phyloP scores from a whole-genome alignment of 495 filamentous ascomycete genomes.

The Schizothecium vesticola region DNA sequence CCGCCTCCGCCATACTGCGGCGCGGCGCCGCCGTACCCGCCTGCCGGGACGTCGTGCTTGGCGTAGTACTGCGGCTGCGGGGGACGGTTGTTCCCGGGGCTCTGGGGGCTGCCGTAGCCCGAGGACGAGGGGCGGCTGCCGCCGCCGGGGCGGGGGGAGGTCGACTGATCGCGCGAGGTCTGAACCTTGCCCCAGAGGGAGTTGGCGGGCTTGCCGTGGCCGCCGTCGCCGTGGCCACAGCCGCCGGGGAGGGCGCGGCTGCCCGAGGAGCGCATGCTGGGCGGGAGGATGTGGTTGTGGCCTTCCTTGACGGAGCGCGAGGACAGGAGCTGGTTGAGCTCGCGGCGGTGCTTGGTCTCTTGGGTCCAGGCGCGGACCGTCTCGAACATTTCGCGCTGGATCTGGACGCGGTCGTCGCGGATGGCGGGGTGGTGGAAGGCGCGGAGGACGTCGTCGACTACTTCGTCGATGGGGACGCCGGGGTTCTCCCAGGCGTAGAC shows the following conservation, averaged over 20 bases:
- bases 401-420: constrained; percentile 63
- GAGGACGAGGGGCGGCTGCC: not conserved
- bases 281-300: constrained; percentile 58
- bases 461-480: constrained; percentile 68
- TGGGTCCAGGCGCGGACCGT: constrained; percentile 73
- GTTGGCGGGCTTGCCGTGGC: constrained; percentile 45
- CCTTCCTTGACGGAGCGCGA: constrained; percentile 76
- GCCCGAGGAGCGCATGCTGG: not conserved
- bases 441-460: constrained; percentile 66
- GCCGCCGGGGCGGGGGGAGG: constrained; percentile 5
- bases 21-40: constrained; percentile 7
- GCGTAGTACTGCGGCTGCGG: not conserved
- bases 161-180: constrained; percentile 10
- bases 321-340: constrained; percentile 63
- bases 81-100: not conserved
- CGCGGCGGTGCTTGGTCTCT: constrained; percentile 55
- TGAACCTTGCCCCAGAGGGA: constrained; percentile 50
- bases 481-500: constrained; percentile 88
- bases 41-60: not conserved
- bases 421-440: constrained; percentile 88
- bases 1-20: not conserved
- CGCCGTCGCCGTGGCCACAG: constrained; percentile 39
- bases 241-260: constrained; percentile 21
- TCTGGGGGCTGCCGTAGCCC: not conserved
- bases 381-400: constrained; percentile 81